Conservation (phyloP, 2,329 filamentous ascomycete genomes). For the Fusarium sarcochroum region DNA sequence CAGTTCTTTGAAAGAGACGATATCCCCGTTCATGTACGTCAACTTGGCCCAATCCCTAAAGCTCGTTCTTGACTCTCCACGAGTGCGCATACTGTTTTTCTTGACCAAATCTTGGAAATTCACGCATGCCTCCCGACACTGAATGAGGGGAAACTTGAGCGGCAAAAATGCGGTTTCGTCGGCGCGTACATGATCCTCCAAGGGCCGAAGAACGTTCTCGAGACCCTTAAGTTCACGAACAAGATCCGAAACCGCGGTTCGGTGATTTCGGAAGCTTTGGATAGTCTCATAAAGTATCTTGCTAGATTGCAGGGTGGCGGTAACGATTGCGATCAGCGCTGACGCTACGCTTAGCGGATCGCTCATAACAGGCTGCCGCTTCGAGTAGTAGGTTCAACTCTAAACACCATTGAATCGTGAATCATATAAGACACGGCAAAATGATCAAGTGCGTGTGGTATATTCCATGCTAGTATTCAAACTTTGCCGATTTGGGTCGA, state of each 20-base stretch:
- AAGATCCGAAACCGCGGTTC: constrained; percentile 19
- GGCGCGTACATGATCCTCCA: constrained; percentile 16
- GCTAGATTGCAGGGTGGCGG: constrained; percentile 34
- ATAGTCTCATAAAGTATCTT: constrained; percentile 39
- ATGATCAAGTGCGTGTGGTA: neutral
- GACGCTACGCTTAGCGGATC: constrained; percentile 19
- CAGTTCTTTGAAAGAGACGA: constrained; percentile 56
- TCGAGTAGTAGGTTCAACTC: neutral
- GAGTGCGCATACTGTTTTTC: constrained; percentile 46
- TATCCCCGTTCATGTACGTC: constrained; percentile 60
- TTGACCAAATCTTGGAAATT: constrained; percentile 56
- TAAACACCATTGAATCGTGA: neutral
- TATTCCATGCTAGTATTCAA: neutral
- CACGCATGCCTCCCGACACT: constrained; percentile 58
- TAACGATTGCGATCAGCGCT: constrained; percentile 28
- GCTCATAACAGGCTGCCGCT: neutral
- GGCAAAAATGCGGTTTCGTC: constrained; percentile 27
- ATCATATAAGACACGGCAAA: neutral
- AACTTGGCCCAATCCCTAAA: constrained; percentile 62
- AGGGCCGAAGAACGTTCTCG: neutral
- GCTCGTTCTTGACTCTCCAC: constrained; percentile 3
- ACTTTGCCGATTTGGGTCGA: neutral
- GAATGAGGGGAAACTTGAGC: constrained; percentile 54
- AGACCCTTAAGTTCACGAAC: constrained; percentile 20
- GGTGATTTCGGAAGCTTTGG: constrained; percentile 35